Evolutionary conservation across 352 stramenopile genomes (phyloP), one percentile per base, ranked within the genome.

Genomic region (Pythium insidiosum): DNA sequence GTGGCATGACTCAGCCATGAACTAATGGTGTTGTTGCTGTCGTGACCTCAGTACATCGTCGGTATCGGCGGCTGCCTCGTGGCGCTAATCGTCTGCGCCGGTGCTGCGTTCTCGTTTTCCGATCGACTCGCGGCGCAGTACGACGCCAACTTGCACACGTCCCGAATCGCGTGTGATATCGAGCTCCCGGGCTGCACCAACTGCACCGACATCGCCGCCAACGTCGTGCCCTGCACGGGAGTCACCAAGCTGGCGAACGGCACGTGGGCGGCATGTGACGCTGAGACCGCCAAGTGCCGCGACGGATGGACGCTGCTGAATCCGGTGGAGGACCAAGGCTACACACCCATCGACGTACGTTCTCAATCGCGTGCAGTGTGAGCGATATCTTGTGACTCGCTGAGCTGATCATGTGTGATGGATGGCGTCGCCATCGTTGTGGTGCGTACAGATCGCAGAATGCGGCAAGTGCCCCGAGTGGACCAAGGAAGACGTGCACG

Each of bases 401-500:
- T 30, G 39, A 24, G 44, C 5, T 15, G 21, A 25, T 34, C 10
- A 23, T 22, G 22, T 16, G 18, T 55, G 38, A 50, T 47, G n/a
- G 19, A 11, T 26, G 22, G 12, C 21, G 35, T 19, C 24, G 20
- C 15, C 7, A 44, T 19, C n/a, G 20, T 40, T 33, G 33, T 11
- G 13, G 36, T 4, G 28, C 6, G 15, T 54, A 23, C 40, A 84
- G 74, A 77, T 90, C 37, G 77, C 74, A 1, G 58, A 53, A 19
- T 93, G 81, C 23, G 66, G 73, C 31, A 73, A 82, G 37, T 93
- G 81, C 37, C 78, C 81, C 28, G 72, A 93, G 53, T 93, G 81
- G 81, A 82, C 72, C 26, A 53, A 61, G 1, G 37, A 51, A 2
- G 77, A 93, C 47, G 61, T 93, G 18, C 60, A 80, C 34, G 72